These are phyloP conservation scores for Blastocrithidia nonstop DNA, from an alignment of 208 protist genomes.

Conservation along the genomic window DNA sequence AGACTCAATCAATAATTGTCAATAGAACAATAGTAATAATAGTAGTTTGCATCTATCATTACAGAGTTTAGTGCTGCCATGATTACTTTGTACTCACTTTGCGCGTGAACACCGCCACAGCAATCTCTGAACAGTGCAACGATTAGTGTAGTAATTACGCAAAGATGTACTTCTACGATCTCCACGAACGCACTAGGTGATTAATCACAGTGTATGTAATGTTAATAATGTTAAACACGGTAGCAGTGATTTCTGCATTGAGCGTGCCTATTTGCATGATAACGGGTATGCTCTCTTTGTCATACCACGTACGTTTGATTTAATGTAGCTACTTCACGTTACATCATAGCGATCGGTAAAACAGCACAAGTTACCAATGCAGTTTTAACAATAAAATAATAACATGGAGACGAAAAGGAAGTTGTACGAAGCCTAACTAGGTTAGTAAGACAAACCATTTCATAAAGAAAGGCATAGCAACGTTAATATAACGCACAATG, in stretches of 20 bases:
- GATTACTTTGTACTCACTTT: slow-evolving; percentile 4
- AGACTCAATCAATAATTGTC: too few species aligned
- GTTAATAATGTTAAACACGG: too few species aligned
- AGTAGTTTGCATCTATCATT: too few species aligned
- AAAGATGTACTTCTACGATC: slow-evolving; percentile 94
- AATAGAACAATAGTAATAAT: too few species aligned
- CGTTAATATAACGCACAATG: background rate
- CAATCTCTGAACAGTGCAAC: background rate
- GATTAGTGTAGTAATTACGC: slow-evolving; percentile 13
- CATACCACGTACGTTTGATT: slow-evolving; percentile 33
- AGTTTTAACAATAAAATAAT: too few species aligned
- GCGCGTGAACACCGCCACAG: slow-evolving; percentile 2
- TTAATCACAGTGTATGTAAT: too few species aligned
- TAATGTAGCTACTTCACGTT: slow-evolving; percentile 5
- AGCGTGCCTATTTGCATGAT: slow-evolving; percentile 7
- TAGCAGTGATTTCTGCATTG: background rate
- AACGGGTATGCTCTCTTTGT: slow-evolving; percentile 29
- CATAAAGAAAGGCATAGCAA: too few species aligned
- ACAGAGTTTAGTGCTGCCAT: slow-evolving; percentile 8
- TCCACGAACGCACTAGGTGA: slow-evolving; percentile 14
- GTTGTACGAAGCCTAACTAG: too few species aligned
- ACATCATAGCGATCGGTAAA: too few species aligned
- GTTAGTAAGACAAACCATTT: too few species aligned
- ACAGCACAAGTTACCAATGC: too few species aligned
- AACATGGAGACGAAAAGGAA: too few species aligned